Conservation (phyloP, 805 yeast species). For the Blastobotrys muscicola region DNA sequence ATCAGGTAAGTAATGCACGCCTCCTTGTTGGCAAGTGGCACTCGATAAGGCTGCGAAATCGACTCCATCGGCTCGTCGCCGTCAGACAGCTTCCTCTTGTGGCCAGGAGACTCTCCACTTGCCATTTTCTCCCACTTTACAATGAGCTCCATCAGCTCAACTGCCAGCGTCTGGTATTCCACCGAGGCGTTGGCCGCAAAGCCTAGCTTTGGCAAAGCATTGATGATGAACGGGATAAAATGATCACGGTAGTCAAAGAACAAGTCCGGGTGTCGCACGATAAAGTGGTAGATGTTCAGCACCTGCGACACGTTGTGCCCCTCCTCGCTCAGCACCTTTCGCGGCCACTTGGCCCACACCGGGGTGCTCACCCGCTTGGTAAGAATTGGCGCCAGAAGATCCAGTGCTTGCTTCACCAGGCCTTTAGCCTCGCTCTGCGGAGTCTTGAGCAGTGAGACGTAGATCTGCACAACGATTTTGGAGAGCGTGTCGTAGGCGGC, state of each 20-base stretch:
- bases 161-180: slow-evolving; percentile 78
- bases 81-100: slow-evolving; percentile 5
- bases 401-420: slow-evolving; percentile 79
- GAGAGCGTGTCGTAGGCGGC: slow-evolving; percentile 82
- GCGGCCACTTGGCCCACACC: slow-evolving; percentile 89
- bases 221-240: slow-evolving; percentile 77
- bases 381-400: slow-evolving; percentile 79
- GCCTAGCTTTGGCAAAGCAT: slow-evolving; percentile 86
- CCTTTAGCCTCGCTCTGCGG: slow-evolving; percentile 78
- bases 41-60: slow-evolving; percentile 42
- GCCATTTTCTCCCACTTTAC: slow-evolving; percentile 68
- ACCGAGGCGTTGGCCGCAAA: slow-evolving; percentile 64
- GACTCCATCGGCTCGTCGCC: slow-evolving; percentile 21
- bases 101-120: slow-evolving; percentile 10
- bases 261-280: slow-evolving; percentile 74
- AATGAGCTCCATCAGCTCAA: slow-evolving; percentile 80
- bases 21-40: slow-evolving; percentile 75
- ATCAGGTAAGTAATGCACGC: slow-evolving; percentile 84
- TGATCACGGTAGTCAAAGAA: slow-evolving; percentile 83
- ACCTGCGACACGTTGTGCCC: slow-evolving; percentile 82
- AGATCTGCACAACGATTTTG: slow-evolving; percentile 81
- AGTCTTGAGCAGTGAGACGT: slow-evolving; percentile 78
- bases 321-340: slow-evolving; percentile 84
- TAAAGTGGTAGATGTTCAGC: slow-evolving; percentile 76
- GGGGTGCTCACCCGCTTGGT: slow-evolving; percentile 51